phyloP scores from a whole-genome alignment of 2,329 filamentous ascomycete species.

The Pseudocercospora cruenta region DNA sequence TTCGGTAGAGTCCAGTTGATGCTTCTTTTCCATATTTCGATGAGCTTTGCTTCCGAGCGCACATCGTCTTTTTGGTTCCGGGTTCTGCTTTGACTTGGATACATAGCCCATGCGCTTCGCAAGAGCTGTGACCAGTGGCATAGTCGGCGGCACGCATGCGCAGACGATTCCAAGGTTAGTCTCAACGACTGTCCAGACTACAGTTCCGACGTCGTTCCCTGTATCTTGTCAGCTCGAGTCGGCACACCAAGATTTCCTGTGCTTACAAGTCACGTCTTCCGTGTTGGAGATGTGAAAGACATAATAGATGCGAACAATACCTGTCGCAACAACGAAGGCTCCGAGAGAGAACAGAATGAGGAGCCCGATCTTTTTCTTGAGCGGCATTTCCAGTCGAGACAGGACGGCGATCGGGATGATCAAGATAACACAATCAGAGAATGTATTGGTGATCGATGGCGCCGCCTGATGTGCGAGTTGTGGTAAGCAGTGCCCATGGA shows the following conservation, averaged over 20 bases:
- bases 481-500: background rate
- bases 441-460: background rate
- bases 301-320: slow-evolving; percentile 4
- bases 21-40: background rate
- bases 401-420: background rate
- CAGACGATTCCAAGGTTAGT: background rate
- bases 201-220: background rate
- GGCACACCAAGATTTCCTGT: background rate
- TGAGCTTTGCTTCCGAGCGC: background rate
- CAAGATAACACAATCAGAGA: background rate
- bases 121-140: background rate
- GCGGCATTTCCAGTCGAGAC: background rate
- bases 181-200: background rate
- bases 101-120: background rate
- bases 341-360: slow-evolving; percentile 2
- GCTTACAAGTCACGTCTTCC: background rate
- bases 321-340: slow-evolving; percentile 1
- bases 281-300: background rate
- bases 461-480: background rate
- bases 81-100: background rate
- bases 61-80: background rate
- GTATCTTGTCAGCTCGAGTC: background rate
- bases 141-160: background rate
- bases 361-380: background rate
- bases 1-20: background rate